Conservation (phyloP, 768 basidiomycete genomes). For the Lentinula detonsa region DNA sequence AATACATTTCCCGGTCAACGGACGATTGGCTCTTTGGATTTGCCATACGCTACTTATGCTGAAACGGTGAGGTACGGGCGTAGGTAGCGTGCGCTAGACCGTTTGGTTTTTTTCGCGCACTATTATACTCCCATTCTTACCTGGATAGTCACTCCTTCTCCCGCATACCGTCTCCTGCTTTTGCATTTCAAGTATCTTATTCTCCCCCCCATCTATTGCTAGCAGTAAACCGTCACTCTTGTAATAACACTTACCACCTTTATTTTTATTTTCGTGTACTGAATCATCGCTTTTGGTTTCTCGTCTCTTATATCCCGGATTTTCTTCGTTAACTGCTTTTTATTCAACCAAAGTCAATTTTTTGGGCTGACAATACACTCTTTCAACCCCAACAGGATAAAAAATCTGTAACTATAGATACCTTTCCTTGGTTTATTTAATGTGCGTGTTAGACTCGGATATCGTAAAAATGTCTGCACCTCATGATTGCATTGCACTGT, state of each 20-base stretch:
- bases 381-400: not conserved
- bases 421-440: not conserved
- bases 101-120: not conserved
- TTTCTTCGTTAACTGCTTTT: not conserved
- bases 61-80: not conserved
- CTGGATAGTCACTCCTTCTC: not conserved
- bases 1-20: not conserved
- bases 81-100: not conserved
- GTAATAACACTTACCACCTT: not conserved
- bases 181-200: conserved; percentile 1
- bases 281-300: not conserved
- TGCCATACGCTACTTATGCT: not conserved
- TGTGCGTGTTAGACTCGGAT: too few relatives aligned
- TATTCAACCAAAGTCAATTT: not conserved
- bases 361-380: not conserved
- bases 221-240: not conserved
- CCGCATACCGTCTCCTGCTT: not conserved
- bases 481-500: not conserved
- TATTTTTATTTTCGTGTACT: not conserved
- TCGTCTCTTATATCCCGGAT: not conserved
- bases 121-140: not conserved
- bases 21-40: not conserved
- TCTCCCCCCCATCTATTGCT: conserved; percentile 2
- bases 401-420: not conserved
- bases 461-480: too few relatives aligned